Evolutionary conservation across 345 rosid species (phyloP).

Genomic region (Diplotaxis tenuifolia): DNA sequence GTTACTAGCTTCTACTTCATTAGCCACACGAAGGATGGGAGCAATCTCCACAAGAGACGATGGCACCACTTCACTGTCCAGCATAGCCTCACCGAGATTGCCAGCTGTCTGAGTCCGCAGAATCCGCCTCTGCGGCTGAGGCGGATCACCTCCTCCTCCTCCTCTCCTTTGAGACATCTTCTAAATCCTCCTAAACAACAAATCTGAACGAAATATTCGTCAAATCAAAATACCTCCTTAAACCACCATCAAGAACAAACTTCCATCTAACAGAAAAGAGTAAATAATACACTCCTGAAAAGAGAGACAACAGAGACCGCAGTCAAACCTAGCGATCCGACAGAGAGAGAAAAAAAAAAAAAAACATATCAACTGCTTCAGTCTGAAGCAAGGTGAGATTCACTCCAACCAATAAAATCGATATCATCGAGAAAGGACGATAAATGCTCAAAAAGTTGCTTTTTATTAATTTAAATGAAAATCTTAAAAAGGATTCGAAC

Average conservation of each 20-base stretch:
- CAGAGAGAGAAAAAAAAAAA: neutral
- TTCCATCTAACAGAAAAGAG: neutral
- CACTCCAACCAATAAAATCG: neutral
- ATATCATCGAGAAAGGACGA: constrained; percentile 8
- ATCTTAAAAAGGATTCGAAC: neutral
- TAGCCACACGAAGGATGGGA: constrained; percentile 63
- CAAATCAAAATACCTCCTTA: constrained; percentile 5
- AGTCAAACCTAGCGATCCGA: neutral
- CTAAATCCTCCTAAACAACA: constrained; percentile 10
- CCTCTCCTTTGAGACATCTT: constrained; percentile 50
- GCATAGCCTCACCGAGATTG: constrained; percentile 53
- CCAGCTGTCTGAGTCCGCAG: constrained; percentile 62
- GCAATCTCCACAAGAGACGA: constrained; percentile 60
- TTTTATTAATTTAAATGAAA: constrained; percentile 10
- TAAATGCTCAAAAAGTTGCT: constrained; percentile 15
- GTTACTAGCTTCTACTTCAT: constrained; percentile 56
- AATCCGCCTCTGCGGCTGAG: constrained; percentile 49
- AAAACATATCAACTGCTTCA: constrained; percentile 12
- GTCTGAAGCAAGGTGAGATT: constrained; percentile 26
- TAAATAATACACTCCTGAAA: constrained; percentile 1
- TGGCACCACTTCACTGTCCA: constrained; percentile 62
- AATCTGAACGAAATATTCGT: constrained; percentile 7
- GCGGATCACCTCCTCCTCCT: constrained; percentile 37
- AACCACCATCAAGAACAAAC: neutral
- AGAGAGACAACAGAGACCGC: neutral